A percentile compares a stretch with the other conserved stretches of the same genome.
phyloP scores from a whole-genome alignment of 148 eudicot genomes.

The Beta vulgaris region DNA sequence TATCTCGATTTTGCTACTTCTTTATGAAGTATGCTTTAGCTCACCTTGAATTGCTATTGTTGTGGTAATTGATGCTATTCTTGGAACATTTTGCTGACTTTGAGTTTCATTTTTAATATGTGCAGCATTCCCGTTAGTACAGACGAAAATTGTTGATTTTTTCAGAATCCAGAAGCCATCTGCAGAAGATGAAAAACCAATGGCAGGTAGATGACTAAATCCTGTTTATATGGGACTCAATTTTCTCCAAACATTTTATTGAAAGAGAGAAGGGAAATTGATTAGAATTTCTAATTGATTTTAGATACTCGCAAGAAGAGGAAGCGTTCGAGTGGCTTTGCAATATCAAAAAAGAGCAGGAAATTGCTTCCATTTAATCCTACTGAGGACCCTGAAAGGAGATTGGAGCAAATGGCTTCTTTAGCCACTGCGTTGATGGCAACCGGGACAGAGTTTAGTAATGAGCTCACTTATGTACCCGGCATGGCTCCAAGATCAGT shows the following conservation, averaged over 20 bases:
- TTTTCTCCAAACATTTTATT: background rate
- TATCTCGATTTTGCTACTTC: too few species aligned
- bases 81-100: background rate
- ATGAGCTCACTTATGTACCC: slow-evolving; percentile 70
- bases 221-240: background rate
- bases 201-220: slow-evolving; percentile 44
- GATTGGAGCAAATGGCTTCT: slow-evolving; percentile 90
- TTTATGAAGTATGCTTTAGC: background rate
- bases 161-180: slow-evolving; percentile 76
- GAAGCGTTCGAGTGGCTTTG: slow-evolving; percentile 48
- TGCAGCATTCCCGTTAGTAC: slow-evolving; percentile 77
- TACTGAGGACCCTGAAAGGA: slow-evolving; percentile 56
- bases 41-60: too few species aligned
- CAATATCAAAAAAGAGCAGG: slow-evolving; percentile 66
- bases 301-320: slow-evolving; percentile 56
- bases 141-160: slow-evolving; percentile 89
- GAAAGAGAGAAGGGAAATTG: background rate
- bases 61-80: background rate
- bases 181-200: slow-evolving; percentile 29
- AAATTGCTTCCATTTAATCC: slow-evolving; percentile 79
- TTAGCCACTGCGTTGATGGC: slow-evolving; percentile 81
- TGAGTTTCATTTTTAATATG: background rate
- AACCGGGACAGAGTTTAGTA: slow-evolving; percentile 68
- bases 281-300: slow-evolving; percentile 1
- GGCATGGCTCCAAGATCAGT: slow-evolving; percentile 92